A percentile compares a stretch with the other conserved stretches of the same genome.
Evolutionary conservation across 2,329 filamentous ascomycete species (phyloP).

Genomic region (Trichoderma gracile): DNA sequence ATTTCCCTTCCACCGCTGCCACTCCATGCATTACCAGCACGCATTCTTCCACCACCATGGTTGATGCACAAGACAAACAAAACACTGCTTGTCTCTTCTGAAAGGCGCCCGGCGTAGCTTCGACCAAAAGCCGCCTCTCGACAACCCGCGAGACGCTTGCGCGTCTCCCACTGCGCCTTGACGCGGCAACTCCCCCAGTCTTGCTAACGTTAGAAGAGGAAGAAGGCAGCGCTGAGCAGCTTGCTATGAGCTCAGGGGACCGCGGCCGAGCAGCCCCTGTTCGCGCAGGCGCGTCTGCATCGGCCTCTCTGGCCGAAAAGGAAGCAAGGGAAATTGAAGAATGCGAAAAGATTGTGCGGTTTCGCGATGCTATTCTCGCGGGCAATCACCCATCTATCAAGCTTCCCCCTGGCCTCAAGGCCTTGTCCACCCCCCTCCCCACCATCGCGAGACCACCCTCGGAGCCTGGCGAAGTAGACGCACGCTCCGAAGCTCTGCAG

Average conservation of each 20-base stretch:
- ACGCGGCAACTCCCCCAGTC: constrained; percentile 4
- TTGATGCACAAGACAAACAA: not conserved
- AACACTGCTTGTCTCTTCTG: constrained; percentile 6
- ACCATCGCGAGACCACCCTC: constrained; percentile 13
- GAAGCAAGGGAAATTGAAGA: constrained; percentile 62
- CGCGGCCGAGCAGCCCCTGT: constrained; percentile 27
- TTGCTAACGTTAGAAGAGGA: constrained; percentile 6
- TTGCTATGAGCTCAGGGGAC: constrained; percentile 35
- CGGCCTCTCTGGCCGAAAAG: constrained; percentile 43
- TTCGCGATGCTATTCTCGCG: constrained; percentile 78
- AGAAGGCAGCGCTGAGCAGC: too few species aligned
- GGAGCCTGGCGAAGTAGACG: constrained; percentile 28
- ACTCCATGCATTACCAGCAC: constrained; percentile 14
- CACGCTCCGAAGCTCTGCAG: constrained; percentile 3
- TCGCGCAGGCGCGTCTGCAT: constrained; percentile 25
- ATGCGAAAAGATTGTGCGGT: constrained; percentile 77
- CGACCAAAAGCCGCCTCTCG: not conserved
- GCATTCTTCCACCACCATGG: constrained; percentile 4
- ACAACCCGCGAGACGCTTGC: not conserved
- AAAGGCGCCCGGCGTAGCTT: constrained; percentile 2
- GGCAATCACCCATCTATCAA: constrained; percentile 70
- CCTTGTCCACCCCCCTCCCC: constrained; percentile 27
- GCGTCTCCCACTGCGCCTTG: not conserved
- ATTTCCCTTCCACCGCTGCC: not conserved
- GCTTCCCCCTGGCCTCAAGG: constrained; percentile 46